Conservation (phyloP, 441 rosid species). For the Pelargonium australe region DNA sequence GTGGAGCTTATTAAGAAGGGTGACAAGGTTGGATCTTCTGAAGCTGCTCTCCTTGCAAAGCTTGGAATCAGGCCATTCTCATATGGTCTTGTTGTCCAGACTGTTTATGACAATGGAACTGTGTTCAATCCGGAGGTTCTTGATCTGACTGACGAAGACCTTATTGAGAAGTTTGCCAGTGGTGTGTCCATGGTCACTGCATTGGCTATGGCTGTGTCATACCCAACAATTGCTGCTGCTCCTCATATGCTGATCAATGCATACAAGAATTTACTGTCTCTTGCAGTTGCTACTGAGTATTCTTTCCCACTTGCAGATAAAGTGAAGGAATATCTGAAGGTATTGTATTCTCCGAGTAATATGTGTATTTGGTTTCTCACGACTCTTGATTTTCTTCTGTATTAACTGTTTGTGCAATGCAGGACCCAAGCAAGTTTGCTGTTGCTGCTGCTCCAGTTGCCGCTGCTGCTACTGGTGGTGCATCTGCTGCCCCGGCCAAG, state of each 20-base stretch:
- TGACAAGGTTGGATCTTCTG: constrained; percentile 82
- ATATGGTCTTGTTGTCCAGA: constrained; percentile 65
- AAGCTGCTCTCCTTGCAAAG: constrained; percentile 76
- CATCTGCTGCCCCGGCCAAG: constrained; percentile 34
- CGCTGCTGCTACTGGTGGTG: constrained; percentile 21
- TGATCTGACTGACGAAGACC: constrained; percentile 67
- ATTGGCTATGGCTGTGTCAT: constrained; percentile 63
- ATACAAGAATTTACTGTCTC: constrained; percentile 66
- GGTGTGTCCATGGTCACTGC: constrained; percentile 74
- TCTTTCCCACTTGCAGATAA: constrained; percentile 66
- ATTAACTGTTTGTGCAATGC: not conserved
- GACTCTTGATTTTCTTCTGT: not conserved
- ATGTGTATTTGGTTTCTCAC: not conserved
- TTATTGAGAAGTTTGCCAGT: constrained; percentile 59
- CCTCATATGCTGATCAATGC: constrained; percentile 84
- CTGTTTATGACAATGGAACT: constrained; percentile 67
- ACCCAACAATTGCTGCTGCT: constrained; percentile 77
- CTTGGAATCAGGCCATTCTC: constrained; percentile 84
- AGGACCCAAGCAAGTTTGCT: constrained; percentile 90
- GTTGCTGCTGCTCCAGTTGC: constrained; percentile 44
- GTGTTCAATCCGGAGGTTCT: constrained; percentile 69
- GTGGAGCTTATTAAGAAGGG: constrained; percentile 84
- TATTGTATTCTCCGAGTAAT: constrained; percentile 11
- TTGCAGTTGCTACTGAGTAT: constrained; percentile 68
- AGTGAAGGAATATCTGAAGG: constrained; percentile 82